A percentile compares a stretch with the other conserved stretches of the same genome.
Conservation (phyloP, 305 asterid genomes). For the Plantago rigida region DNA sequence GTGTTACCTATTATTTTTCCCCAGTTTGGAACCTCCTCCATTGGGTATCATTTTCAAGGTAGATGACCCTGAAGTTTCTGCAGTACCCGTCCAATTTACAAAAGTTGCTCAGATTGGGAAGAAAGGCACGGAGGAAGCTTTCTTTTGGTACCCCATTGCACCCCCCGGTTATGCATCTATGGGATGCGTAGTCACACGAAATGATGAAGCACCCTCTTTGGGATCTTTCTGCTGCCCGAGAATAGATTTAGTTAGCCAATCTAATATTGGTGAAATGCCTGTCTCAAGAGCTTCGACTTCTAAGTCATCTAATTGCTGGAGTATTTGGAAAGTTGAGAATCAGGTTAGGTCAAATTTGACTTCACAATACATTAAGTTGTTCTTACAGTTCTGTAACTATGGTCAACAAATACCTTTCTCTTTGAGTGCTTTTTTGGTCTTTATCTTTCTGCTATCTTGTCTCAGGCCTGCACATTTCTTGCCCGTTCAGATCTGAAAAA, state of each 20-base stretch:
- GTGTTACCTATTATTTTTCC: neutral
- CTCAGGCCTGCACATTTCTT: conserved; percentile 94
- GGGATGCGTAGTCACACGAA: conserved; percentile 77
- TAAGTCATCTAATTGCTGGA: conserved; percentile 79
- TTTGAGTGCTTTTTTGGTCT: conserved; percentile 9
- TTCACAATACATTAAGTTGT: conserved; percentile 21
- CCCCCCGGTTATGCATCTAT: conserved; percentile 94
- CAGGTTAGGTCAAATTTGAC: conserved; percentile 47
- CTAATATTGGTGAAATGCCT: conserved; percentile 78
- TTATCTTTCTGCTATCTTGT: conserved; percentile 24
- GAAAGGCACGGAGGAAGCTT: conserved; percentile 74
- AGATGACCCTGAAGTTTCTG: conserved; percentile 71
- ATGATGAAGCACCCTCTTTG: conserved; percentile 65
- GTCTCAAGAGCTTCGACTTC: conserved; percentile 75
- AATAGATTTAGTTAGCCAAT: conserved; percentile 85
- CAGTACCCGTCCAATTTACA: conserved; percentile 79
- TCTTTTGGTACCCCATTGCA: conserved; percentile 96
- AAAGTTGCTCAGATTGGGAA: conserved; percentile 79
- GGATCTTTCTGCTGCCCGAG: conserved; percentile 80
- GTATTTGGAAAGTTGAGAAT: conserved; percentile 97
- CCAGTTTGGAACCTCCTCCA: conserved; percentile 96
- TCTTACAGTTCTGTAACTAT: conserved; percentile 2
- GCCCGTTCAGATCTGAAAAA: conserved; percentile 86
- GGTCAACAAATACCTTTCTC: neutral
- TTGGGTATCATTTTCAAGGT: conserved; percentile 79